Percentiles rank a stretch among this genome's conserved stretches.
Evolutionary conservation across 441 rosid species (phyloP).

Genomic region (Geranium incanum): DNA sequence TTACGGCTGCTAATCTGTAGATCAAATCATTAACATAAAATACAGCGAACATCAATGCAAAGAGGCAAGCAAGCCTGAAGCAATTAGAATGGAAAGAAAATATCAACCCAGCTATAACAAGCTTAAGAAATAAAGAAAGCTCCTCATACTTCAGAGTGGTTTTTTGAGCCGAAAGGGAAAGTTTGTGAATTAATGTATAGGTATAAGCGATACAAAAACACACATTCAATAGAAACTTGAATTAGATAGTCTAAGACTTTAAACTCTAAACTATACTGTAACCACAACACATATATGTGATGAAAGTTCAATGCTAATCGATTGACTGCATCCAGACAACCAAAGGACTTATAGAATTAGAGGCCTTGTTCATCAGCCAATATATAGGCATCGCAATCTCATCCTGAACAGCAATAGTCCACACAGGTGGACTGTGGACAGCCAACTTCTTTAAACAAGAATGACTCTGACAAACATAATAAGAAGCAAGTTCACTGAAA

Average conservation of each 20-base stretch:
- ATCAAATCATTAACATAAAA: background rate
- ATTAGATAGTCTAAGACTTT: background rate
- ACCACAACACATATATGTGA: background rate
- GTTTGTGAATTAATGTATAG: background rate
- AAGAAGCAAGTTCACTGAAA: background rate
- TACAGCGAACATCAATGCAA: background rate
- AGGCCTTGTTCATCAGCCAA: no score
- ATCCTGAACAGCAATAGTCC: background rate
- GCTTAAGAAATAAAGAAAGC: background rate
- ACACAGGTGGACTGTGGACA: background rate
- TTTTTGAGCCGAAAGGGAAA: background rate
- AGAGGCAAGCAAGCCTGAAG: constrained; percentile 5
- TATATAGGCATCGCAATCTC: background rate
- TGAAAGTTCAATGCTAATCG: no score
- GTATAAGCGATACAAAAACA: background rate
- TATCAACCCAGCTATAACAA: background rate
- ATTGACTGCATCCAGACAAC: no score
- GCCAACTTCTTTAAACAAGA: background rate
- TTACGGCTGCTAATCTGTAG: constrained; percentile 91
- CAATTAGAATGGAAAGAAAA: background rate
- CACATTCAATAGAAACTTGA: background rate
- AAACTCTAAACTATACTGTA: background rate
- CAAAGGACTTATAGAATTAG: no score
- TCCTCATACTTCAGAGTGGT: background rate
- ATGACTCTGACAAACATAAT: background rate